Evolutionary conservation across 2,329 filamentous ascomycete genomes (phyloP).

Genomic region (Ascochyta pisi): DNA sequence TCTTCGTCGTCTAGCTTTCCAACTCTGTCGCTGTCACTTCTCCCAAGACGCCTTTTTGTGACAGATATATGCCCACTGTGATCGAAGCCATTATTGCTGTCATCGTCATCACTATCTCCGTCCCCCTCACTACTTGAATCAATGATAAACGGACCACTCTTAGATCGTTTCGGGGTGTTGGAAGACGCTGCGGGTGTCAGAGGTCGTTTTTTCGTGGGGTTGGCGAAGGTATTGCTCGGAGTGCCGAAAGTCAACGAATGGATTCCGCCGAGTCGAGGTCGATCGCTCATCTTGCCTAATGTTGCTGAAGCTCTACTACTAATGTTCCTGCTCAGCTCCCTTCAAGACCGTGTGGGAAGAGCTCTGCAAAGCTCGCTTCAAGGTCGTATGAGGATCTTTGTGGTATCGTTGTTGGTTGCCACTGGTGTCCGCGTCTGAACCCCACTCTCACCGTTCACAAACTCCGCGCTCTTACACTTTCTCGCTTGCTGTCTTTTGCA

Average conservation of each 20-base stretch:
- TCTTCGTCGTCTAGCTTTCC: not conserved
- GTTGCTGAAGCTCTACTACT: not conserved
- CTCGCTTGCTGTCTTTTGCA: not conserved
- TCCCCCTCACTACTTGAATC: not conserved
- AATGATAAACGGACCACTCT: not conserved
- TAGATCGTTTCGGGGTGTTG: not conserved
- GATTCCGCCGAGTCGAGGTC: not conserved
- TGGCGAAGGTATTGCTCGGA: not conserved
- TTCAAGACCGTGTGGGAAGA: not conserved
- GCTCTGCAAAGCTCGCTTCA: not conserved
- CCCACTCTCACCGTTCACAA: not conserved
- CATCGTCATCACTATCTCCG: not conserved
- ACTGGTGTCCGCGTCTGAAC: not conserved
- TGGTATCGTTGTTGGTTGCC: not conserved
- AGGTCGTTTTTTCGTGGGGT: not conserved
- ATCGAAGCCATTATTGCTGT: not conserved
- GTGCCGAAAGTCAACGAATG: not conserved
- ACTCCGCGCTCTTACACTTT: not conserved
- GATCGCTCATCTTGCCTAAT: not conserved
- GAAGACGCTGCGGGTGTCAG: not conserved
- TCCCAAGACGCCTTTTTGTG: not conserved
- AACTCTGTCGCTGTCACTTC: too few relatives aligned
- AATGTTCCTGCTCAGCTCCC: not conserved
- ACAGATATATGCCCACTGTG: not conserved
- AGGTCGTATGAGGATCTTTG: not conserved